Conservation (phyloP, 768 basidiomycete genomes). For the Russula griseocarnosa region DNA sequence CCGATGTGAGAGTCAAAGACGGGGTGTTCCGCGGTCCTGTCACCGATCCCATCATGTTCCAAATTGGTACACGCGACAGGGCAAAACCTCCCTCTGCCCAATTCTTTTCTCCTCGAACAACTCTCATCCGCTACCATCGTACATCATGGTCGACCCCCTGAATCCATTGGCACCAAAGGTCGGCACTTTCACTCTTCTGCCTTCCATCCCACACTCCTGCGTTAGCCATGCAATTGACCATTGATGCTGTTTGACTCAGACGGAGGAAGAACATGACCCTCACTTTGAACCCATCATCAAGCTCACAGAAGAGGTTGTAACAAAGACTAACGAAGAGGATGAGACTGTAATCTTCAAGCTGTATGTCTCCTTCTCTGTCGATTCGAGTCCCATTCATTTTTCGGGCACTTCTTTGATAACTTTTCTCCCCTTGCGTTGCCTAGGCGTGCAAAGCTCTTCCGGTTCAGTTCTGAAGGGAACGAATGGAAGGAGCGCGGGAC, state of each 20-base stretch:
- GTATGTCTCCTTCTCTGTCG: constrained; percentile 48
- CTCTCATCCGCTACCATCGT: constrained; percentile 22
- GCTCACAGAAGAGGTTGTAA: constrained; percentile 93
- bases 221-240: constrained; percentile 14
- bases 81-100: constrained; percentile 26
- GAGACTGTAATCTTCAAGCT: constrained; percentile 94
- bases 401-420: constrained; percentile 2
- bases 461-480: constrained; percentile 69
- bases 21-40: constrained; percentile 24
- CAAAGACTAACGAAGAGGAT: constrained; percentile 92
- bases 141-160: constrained; percentile 25
- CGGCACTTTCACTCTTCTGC: constrained; percentile 33
- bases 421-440: background rate
- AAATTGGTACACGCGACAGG: constrained; percentile 31
- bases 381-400: constrained; percentile 19
- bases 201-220: background rate
- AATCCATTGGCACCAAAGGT: constrained; percentile 74
- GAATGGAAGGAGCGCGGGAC: constrained; percentile 99
- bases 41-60: constrained; percentile 12
- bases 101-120: constrained; percentile 20
- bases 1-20: too few species aligned
- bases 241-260: constrained; percentile 27
- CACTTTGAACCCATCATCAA: constrained; percentile 96
- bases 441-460: constrained; percentile 98
- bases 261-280: constrained; percentile 77